A percentile compares a stretch with the other conserved stretches of the same genome.
Evolutionary conservation across 441 rosid species (phyloP).

Genomic region (Pelargonium hybrid): DNA sequence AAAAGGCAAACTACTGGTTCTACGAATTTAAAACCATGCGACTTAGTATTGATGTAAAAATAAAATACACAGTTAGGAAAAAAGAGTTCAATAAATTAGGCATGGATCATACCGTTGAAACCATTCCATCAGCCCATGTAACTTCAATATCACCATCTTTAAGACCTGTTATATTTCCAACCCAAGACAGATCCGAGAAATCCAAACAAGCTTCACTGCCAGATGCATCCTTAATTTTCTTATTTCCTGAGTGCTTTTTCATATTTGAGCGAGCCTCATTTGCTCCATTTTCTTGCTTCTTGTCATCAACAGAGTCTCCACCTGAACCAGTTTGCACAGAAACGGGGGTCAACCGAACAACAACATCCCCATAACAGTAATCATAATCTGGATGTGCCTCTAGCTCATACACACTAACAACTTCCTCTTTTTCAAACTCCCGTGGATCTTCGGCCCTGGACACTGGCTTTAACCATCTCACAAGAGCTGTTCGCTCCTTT

Average conservation of each 20-base stretch:
- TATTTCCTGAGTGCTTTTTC: constrained; percentile 27
- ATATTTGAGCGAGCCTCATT: constrained; percentile 22
- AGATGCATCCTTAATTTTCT: constrained; percentile 28
- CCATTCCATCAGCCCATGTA: constrained; percentile 93
- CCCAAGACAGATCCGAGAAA: constrained; percentile 77
- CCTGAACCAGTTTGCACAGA: constrained; percentile 28
- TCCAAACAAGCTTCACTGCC: constrained; percentile 28
- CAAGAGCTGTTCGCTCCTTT: constrained; percentile 82
- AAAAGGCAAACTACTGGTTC: background rate
- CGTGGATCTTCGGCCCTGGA: constrained; percentile 65
- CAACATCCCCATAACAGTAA: constrained; percentile 90
- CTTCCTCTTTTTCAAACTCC: constrained; percentile 73
- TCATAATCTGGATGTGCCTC: constrained; percentile 95
- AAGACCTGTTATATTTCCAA: constrained; percentile 86
- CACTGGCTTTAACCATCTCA: constrained; percentile 79
- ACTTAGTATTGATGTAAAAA: constrained; percentile 3
- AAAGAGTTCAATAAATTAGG: constrained; percentile 1
- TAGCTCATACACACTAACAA: constrained; percentile 91
- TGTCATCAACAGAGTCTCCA: constrained; percentile 28
- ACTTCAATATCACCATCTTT: constrained; percentile 91
- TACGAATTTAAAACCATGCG: constrained; percentile 2
- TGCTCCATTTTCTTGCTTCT: constrained; percentile 26
- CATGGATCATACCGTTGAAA: constrained; percentile 57
- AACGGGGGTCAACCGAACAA: constrained; percentile 71
- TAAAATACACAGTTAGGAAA: background rate